Percentiles rank a stretch among this genome's conserved stretches.
phyloP scores from a whole-genome alignment of 2,329 filamentous ascomycete species.

The Ophiostoma pallidulum region DNA sequence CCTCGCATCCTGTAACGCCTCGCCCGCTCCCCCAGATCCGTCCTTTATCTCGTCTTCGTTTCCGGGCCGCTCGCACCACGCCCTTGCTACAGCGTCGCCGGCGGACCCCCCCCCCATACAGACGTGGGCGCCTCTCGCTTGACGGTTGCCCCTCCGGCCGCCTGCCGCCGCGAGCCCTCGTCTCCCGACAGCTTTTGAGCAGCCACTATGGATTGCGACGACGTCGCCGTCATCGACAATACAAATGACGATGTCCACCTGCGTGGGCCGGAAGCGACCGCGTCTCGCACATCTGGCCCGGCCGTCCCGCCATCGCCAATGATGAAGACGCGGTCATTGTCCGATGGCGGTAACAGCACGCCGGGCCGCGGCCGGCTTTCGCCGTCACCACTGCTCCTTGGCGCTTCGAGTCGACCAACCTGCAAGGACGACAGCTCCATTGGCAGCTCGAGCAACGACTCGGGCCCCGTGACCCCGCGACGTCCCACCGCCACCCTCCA shows the following conservation, averaged over 20 bases:
- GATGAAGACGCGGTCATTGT: conserved; percentile 52
- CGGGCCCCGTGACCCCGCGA: conserved; percentile 56
- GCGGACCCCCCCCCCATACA: no score
- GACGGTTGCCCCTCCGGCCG: neutral
- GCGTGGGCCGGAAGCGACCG: neutral
- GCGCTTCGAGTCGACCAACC: conserved; percentile 38
- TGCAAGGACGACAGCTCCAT: conserved; percentile 61
- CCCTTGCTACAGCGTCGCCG: no score
- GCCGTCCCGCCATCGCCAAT: conserved; percentile 29
- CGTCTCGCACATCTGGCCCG: neutral
- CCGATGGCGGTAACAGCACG: conserved; percentile 48
- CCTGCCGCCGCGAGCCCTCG: neutral
- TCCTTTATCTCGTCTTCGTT: no score
- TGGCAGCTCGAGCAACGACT: conserved; percentile 24
- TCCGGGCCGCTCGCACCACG: no score
- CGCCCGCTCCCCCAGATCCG: no score
- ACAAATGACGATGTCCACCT: conserved; percentile 11
- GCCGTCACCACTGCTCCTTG: conserved; percentile 47
- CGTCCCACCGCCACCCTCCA: conserved; percentile 41
- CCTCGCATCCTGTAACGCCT: no score
- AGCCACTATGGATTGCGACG: conserved; percentile 18
- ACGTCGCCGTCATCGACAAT: conserved; percentile 15
- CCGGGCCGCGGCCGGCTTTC: conserved; percentile 38
- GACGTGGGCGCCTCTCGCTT: no score
- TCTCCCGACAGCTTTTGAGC: neutral